Conservation (phyloP, 805 yeast genomes). For the Metschnikowia proteae region DNA sequence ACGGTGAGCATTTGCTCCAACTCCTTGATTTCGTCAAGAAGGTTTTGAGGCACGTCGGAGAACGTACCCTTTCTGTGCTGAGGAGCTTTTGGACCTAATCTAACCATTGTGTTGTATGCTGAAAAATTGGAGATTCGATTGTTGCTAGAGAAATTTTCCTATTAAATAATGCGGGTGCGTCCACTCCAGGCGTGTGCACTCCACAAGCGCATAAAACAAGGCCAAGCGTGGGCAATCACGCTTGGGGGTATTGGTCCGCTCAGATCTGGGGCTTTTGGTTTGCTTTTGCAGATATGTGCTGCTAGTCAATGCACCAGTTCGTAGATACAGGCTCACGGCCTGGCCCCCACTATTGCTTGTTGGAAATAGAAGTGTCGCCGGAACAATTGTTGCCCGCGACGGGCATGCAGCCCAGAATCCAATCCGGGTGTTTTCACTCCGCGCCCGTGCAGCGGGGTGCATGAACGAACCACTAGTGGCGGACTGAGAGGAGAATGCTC, state of each 20-base stretch:
- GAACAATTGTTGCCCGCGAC: conserved; percentile 5
- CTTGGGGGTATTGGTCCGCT: background rate
- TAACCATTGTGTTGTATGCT: conserved; percentile 52
- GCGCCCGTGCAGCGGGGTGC: conserved; percentile 11
- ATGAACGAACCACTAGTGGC: background rate
- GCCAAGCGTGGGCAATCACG: background rate
- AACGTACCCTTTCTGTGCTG: conserved; percentile 67
- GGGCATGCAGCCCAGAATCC: conserved; percentile 2
- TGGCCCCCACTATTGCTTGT: background rate
- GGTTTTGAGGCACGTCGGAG: conserved; percentile 60
- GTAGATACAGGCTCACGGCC: background rate
- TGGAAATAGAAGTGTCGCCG: background rate
- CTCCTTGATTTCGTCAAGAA: conserved; percentile 54
- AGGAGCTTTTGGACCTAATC: conserved; percentile 79
- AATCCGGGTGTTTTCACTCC: conserved; percentile 15
- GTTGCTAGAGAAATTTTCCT: conserved; percentile 3
- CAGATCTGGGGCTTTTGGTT: too few species aligned
- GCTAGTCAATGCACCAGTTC: too few species aligned
- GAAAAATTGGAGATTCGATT: background rate
- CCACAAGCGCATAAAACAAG: conserved; percentile 6
- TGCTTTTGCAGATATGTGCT: too few species aligned
- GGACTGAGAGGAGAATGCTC: background rate
- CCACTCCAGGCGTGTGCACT: conserved; percentile 4
- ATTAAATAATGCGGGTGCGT: conserved; percentile 4
- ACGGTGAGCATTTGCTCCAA: conserved; percentile 64